Conservation (phyloP, 352 stramenopile species). For the Blastocystis hominis region DNA sequence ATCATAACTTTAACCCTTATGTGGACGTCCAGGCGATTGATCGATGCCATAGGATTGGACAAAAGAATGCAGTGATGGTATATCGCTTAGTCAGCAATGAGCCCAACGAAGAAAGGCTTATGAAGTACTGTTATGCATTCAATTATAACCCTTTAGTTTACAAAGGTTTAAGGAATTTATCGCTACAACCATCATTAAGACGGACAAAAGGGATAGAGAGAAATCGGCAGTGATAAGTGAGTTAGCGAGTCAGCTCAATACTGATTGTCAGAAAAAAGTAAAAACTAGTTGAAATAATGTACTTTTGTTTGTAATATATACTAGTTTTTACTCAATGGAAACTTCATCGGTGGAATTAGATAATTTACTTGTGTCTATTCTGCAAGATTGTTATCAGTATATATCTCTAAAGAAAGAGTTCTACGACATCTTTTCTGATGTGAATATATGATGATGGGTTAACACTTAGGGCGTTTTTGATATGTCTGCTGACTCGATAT, state of each 20-base stretch:
- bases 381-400: background rate
- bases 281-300: background rate
- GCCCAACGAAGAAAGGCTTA: constrained; percentile 2
- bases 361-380: background rate
- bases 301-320: background rate
- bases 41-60: constrained; percentile 76
- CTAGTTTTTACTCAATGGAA: background rate
- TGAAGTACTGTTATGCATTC: background rate
- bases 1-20: constrained; percentile 68
- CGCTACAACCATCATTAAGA: constrained; percentile 26
- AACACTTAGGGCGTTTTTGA: constrained; percentile 38
- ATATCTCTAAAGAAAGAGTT: background rate
- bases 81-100: constrained; percentile 68
- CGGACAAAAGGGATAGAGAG: background rate
- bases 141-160: background rate
- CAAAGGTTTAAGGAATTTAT: constrained; percentile 28
- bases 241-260: background rate
- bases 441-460: background rate
- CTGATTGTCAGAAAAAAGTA: background rate
- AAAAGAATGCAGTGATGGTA: constrained; percentile 72
- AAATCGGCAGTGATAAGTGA: background rate
- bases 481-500: background rate
- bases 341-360: background rate
- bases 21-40: constrained; percentile 85
- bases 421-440: background rate